Evolutionary conservation across 2,329 filamentous ascomycete genomes (phyloP).

Genomic region (Didymella lethalis): DNA sequence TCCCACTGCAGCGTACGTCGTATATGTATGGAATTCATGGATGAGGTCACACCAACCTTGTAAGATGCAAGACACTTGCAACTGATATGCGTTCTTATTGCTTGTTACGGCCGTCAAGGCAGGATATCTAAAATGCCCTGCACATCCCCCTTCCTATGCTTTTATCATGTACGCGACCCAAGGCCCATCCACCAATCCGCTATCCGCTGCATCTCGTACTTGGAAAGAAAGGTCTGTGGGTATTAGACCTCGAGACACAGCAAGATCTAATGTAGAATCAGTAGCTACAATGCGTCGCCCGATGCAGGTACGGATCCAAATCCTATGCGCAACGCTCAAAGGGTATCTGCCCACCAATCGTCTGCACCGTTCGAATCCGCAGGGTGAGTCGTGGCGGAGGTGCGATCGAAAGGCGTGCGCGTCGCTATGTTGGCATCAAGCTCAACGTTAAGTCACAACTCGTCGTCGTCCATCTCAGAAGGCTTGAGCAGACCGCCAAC

Average conservation of each 20-base stretch:
- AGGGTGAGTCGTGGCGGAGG: constrained; percentile 19
- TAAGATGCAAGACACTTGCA: not conserved
- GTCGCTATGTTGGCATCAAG: constrained; percentile 47
- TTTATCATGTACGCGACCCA: constrained; percentile 34
- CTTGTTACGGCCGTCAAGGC: constrained; percentile 14
- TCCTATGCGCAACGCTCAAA: constrained; percentile 4
- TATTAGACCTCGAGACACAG: constrained; percentile 31
- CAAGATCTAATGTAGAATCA: constrained; percentile 9
- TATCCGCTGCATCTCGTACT: constrained; percentile 27
- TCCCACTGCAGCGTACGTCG: constrained; percentile 3
- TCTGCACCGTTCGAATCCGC: constrained; percentile 55
- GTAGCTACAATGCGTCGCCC: constrained; percentile 23
- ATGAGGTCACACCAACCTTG: not conserved
- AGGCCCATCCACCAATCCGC: constrained; percentile 34
- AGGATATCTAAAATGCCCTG: constrained; percentile 36
- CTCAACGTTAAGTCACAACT: constrained; percentile 76
- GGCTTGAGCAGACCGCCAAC: constrained; percentile 96
- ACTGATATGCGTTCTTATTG: constrained; percentile 6
- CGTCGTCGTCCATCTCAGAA: constrained; percentile 85
- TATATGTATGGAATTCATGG: not conserved
- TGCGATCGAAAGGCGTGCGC: constrained; percentile 49
- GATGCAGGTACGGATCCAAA: constrained; percentile 17
- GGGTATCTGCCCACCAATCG: constrained; percentile 20
- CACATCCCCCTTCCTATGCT: constrained; percentile 40
- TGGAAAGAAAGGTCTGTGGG: constrained; percentile 34